These are phyloP conservation scores for Metschnikowia chrysomelidarum DNA, from an alignment of 805 yeast species.

Conservation along the genomic window DNA sequence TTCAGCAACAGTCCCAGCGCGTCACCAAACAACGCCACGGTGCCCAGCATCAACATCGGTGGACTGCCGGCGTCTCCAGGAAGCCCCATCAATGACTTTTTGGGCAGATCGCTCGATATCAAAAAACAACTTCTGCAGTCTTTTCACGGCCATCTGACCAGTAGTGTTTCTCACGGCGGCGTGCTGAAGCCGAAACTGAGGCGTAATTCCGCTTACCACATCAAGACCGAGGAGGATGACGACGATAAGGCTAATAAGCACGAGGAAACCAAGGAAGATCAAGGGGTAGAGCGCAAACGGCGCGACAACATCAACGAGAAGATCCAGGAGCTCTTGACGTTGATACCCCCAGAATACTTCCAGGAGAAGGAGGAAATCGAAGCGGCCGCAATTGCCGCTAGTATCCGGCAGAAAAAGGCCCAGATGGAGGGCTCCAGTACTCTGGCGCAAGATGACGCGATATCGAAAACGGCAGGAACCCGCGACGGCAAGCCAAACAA, in stretches of 20 bases:
- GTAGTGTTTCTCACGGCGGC: conserved; percentile 26
- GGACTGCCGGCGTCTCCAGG: conserved; percentile 22
- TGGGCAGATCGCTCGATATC: conserved; percentile 35
- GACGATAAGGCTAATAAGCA: conserved; percentile 25
- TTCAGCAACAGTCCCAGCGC: conserved; percentile 1
- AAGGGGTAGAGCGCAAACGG: conserved; percentile 41
- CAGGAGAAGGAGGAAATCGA: conserved; percentile 28
- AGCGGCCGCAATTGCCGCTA: conserved; percentile 3
- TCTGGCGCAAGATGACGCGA: conserved; percentile 1
- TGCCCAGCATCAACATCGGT: conserved; percentile 31
- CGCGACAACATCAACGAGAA: conserved; percentile 45
- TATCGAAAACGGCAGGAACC: conserved; percentile 46
- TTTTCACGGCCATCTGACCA: conserved; percentile 21
- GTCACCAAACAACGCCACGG: conserved; percentile 7
- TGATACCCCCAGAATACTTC: conserved; percentile 38
- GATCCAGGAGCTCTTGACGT: conserved; percentile 41
- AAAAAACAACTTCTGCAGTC: conserved; percentile 43
- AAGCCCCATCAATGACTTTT: conserved; percentile 21
- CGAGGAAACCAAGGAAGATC: conserved; percentile 25
- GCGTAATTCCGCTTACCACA: conserved; percentile 30
- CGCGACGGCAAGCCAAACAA: conserved; percentile 84
- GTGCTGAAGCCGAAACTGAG: conserved; percentile 39
- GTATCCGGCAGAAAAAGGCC: not conserved
- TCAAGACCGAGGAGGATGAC: conserved; percentile 21
- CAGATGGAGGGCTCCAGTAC: not conserved